Evolutionary conservation across 306 rosid species (phyloP).

Genomic region (Dryas octopetala): DNA sequence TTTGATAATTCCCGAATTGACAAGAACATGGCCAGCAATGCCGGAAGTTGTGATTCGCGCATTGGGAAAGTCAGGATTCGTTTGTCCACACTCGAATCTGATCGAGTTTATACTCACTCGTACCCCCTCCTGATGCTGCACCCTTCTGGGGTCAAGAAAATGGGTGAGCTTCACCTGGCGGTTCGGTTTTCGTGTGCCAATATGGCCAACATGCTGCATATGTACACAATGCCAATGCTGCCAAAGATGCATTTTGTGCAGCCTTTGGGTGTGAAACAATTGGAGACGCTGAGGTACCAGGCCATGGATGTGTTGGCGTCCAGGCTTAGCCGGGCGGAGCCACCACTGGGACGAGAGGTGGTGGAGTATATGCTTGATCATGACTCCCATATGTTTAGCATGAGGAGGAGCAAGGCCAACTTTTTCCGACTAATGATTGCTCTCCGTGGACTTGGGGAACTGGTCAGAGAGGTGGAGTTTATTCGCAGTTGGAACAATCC

Average conservation of each 20-base stretch:
- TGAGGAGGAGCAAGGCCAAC: constrained; percentile 61
- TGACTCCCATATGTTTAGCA: constrained; percentile 56
- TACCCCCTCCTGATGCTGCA: constrained; percentile 61
- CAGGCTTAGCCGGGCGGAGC: constrained; percentile 55
- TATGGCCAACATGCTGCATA: constrained; percentile 45
- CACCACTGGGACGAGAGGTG: constrained; percentile 52
- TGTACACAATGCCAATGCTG: constrained; percentile 51
- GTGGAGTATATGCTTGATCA: constrained; percentile 67
- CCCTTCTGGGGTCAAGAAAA: constrained; percentile 55
- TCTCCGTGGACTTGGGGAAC: constrained; percentile 39
- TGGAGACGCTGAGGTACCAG: constrained; percentile 49
- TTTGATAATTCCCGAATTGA: constrained; percentile 53
- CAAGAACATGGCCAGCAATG: constrained; percentile 31
- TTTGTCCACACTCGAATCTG: constrained; percentile 55
- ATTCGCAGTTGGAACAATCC: constrained; percentile 54
- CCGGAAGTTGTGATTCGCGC: constrained; percentile 36
- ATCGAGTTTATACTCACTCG: constrained; percentile 57
- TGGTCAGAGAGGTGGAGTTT: constrained; percentile 40
- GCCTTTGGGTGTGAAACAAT: constrained; percentile 50
- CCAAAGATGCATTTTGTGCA: constrained; percentile 62
- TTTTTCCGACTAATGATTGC: constrained; percentile 54
- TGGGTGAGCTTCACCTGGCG: constrained; percentile 67
- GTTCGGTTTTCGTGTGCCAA: constrained; percentile 56
- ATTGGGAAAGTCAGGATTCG: constrained; percentile 60
- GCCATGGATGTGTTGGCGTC: constrained; percentile 52